phyloP scores from a whole-genome alignment of 2,329 filamentous ascomycete genomes.

The Fragosphaeria purpurea region DNA sequence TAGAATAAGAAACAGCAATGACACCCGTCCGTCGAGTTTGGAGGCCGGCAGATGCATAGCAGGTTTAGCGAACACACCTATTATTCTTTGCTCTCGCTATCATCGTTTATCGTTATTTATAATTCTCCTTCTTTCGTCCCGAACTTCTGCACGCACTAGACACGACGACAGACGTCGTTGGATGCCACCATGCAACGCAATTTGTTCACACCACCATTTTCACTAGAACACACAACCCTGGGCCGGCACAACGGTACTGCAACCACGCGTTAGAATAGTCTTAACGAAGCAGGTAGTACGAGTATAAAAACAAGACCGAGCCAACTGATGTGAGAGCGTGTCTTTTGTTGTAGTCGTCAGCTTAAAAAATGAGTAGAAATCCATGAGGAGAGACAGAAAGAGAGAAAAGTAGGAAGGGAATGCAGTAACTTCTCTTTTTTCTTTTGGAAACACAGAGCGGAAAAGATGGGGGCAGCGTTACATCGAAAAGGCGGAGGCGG shows the following conservation, averaged over 20 bases:
- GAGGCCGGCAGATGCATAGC: too few species aligned
- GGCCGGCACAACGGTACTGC: slow-evolving; percentile 4
- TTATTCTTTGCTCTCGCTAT: too few species aligned
- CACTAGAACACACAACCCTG: not conserved
- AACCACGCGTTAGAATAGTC: not conserved
- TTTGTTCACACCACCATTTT: not conserved
- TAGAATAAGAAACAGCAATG: not conserved
- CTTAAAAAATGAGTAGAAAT: not conserved
- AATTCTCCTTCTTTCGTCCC: too few species aligned
- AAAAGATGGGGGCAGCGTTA: slow-evolving; percentile 4
- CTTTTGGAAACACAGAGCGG: not conserved
- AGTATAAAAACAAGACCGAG: not conserved
- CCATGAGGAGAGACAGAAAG: not conserved
- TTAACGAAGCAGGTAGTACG: too few species aligned
- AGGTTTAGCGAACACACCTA: too few species aligned
- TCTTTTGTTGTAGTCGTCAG: not conserved
- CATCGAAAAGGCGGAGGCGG: slow-evolving; percentile 8
- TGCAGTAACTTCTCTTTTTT: too few species aligned
- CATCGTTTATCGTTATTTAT: too few species aligned
- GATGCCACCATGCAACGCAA: too few species aligned
- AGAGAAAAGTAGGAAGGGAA: not conserved
- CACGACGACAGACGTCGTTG: not conserved
- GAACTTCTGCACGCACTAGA: not conserved
- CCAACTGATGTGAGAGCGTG: not conserved
- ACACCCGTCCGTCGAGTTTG: too few species aligned